phyloP scores from a whole-genome alignment of 1,284 basidiomycete species.

The Cryptococcus neoformans region DNA sequence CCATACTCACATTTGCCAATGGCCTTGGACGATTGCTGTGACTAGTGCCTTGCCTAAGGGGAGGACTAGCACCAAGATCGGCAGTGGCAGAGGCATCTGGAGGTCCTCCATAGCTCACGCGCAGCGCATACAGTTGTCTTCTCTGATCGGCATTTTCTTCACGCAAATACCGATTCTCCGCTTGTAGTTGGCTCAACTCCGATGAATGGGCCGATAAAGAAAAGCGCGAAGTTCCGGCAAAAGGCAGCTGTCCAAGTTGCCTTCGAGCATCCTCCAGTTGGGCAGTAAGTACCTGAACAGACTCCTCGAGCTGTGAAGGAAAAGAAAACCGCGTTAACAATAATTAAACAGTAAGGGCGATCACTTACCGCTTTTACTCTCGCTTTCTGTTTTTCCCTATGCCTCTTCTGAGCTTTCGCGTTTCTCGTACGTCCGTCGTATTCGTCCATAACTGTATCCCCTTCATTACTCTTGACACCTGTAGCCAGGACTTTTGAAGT shows the following conservation, averaged over 20 bases:
- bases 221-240: constrained; percentile 11
- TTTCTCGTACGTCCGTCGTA: constrained; percentile 57
- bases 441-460: constrained; percentile 24
- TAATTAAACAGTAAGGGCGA: not conserved
- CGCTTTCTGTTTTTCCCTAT: constrained; percentile 87
- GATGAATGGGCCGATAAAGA: constrained; percentile 30
- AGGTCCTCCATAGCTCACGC: constrained; percentile 11
- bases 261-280: constrained; percentile 44
- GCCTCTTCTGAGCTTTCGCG: constrained; percentile 82
- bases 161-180: constrained; percentile 41
- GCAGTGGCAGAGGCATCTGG: constrained; percentile 1
- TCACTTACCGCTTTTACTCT: constrained; percentile 77
- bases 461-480: constrained; percentile 10
- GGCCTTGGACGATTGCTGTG: constrained; percentile 2
- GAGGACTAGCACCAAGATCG: constrained; percentile 10
- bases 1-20: constrained; percentile 7
- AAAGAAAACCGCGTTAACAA: not conserved
- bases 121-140: constrained; percentile 34
- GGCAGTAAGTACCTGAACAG: constrained; percentile 31
- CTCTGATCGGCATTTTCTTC: constrained; percentile 44
- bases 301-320: constrained; percentile 37
- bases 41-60: constrained; percentile 12
- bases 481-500: constrained; percentile 9
- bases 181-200: constrained; percentile 31
- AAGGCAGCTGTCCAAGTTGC: constrained; percentile 33